These are phyloP conservation scores for Pichia membranifaciens DNA, from an alignment of 805 yeast species.

Conservation along the genomic window DNA sequence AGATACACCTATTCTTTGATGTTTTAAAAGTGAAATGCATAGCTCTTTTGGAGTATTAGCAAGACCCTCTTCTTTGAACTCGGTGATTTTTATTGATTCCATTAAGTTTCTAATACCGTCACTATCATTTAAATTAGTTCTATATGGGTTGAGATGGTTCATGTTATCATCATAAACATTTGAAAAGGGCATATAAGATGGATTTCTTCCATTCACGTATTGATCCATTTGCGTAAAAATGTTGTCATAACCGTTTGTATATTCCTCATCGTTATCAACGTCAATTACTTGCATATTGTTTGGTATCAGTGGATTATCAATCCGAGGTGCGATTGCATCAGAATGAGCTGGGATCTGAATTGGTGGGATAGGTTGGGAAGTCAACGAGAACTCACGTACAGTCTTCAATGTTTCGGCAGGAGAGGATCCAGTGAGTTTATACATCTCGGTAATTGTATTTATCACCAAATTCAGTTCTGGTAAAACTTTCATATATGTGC, in stretches of 20 bases:
- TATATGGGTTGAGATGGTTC: slow-evolving; percentile 6
- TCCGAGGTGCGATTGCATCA: background rate
- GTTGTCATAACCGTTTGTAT: background rate
- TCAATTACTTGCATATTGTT: background rate
- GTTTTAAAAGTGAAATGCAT: slow-evolving; percentile 39
- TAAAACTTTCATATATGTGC: background rate
- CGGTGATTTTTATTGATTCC: slow-evolving; percentile 46
- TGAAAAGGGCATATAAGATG: slow-evolving; percentile 9
- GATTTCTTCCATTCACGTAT: slow-evolving; percentile 5
- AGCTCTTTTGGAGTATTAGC: slow-evolving; percentile 66
- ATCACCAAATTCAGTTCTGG: slow-evolving; percentile 9
- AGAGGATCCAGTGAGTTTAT: slow-evolving; percentile 5
- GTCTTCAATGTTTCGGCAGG: background rate
- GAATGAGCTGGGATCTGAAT: background rate
- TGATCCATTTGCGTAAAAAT: slow-evolving; percentile 5
- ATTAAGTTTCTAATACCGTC: slow-evolving; percentile 19
- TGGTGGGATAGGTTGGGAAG: slow-evolving; percentile 4
- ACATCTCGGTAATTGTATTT: slow-evolving; percentile 10
- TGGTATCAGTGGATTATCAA: background rate
- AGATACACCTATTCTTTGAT: slow-evolving; percentile 77
- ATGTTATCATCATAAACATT: slow-evolving; percentile 5
- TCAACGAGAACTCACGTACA: slow-evolving; percentile 6
- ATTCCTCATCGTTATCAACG: background rate
- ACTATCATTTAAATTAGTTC: slow-evolving; percentile 17
- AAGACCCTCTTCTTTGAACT: slow-evolving; percentile 41